phyloP scores from a whole-genome alignment of 345 rosid genomes.

The Lenwebbia sp. region DNA sequence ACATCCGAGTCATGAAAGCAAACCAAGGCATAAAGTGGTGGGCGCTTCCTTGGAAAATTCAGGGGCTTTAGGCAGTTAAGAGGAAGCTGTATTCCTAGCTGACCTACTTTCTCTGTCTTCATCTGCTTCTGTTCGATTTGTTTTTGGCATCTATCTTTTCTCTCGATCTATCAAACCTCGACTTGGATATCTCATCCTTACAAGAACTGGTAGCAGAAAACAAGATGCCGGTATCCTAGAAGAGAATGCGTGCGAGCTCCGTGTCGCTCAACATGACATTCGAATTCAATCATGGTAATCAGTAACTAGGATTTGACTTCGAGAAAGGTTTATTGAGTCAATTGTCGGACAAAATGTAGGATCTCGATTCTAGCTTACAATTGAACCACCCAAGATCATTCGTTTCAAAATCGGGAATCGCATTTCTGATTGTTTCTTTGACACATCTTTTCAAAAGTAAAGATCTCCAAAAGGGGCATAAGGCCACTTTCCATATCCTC shows the following conservation, averaged over 20 bases:
- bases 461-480: neutral
- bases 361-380: neutral
- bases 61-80: conserved; percentile 37
- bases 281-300: neutral
- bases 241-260: neutral
- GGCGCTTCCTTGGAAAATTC: conserved; percentile 20
- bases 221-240: neutral
- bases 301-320: neutral
- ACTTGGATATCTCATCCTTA: neutral
- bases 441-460: neutral
- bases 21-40: neutral
- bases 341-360: neutral
- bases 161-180: neutral
- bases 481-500: neutral
- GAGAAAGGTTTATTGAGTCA: neutral
- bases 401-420: neutral
- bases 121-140: conserved; percentile 8
- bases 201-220: neutral
- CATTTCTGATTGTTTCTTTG: neutral
- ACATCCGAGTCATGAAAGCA: neutral
- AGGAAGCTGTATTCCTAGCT: conserved; percentile 2
- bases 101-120: neutral
- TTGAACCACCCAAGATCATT: neutral
- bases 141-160: conserved; percentile 15
- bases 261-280: neutral